Evolutionary conservation across 805 yeast species (phyloP).

Genomic region (Barnettozyma pratensis): DNA sequence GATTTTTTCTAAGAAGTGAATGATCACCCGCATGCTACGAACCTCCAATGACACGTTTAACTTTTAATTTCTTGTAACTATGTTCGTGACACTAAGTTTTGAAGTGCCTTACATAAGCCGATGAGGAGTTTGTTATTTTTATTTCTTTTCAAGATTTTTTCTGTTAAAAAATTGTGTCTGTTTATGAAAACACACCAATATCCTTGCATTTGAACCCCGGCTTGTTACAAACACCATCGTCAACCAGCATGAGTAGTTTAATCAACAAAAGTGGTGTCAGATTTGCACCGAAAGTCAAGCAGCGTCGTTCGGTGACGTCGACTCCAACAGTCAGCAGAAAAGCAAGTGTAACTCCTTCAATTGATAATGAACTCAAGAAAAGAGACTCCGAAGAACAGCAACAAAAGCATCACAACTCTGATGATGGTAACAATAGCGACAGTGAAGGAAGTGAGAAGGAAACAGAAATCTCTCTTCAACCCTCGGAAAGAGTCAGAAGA

Average conservation of each 20-base stretch:
- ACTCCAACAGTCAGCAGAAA: conserved; percentile 23
- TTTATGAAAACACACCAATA: too few relatives aligned
- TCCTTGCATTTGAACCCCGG: too few relatives aligned
- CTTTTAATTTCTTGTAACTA: too few relatives aligned
- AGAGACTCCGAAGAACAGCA: conserved; percentile 11
- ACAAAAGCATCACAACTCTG: conserved; percentile 13
- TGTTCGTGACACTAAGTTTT: too few relatives aligned
- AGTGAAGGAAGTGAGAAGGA: conserved; percentile 5
- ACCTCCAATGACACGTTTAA: too few relatives aligned
- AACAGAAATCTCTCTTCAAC: not conserved
- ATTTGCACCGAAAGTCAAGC: conserved; percentile 55
- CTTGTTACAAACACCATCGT: not conserved
- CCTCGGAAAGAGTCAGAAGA: conserved; percentile 7
- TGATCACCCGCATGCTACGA: too few relatives aligned
- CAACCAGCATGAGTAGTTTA: conserved; percentile 37
- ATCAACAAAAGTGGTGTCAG: conserved; percentile 49
- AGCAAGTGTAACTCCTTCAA: conserved; percentile 17
- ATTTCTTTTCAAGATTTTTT: not conserved
- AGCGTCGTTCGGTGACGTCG: conserved; percentile 32
- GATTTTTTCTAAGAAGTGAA: not conserved
- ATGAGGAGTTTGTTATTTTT: not conserved
- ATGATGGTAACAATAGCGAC: conserved; percentile 6
- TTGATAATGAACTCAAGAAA: conserved; percentile 6
- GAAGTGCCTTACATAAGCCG: too few relatives aligned
- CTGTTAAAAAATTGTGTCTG: not conserved